Evolutionary conservation across 306 rosid species (phyloP), one percentile per base, ranked within the genome.

Genomic region (Vigna reflexopilosa): DNA sequence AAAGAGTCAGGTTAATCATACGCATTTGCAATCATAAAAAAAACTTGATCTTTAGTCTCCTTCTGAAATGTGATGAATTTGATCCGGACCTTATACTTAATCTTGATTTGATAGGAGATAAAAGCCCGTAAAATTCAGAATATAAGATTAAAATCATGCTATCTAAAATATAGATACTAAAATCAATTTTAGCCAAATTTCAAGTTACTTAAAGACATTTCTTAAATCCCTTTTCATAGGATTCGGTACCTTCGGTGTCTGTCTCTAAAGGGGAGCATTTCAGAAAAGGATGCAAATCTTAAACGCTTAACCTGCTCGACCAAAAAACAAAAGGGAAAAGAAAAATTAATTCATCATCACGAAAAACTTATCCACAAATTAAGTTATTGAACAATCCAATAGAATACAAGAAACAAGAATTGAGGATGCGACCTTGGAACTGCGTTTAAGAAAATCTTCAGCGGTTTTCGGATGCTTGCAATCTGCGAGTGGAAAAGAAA

Each of bases 391-490:
- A 45, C 10, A 17, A 3, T 16, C 1, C 7, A 36, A 14, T 4
- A 40, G 24, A 50, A 77, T 5, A 14, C 26, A 49, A 75, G 16
- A 57, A 50, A 71, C 26, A n/a, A 49, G 3, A 15, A 45, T 68
- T 49, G 56, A 44, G 57, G 9, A 69, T 16, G 70, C 9, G 6
- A 85, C 88, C 90, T 90, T 88, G 24, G 83, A 67, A 38, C 49
- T 20, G 19, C 10, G 34, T 83, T 81, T 76, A 20, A 13, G 75
- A 75, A 83, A 83, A 85, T 90, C 87, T 19, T 74, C 59, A 5
- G 62, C 83, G 42, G 80, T 81, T 56, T 90, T 83, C 2, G 81
- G 85, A 73, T 87, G 89, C 77, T 76, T 76, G 70, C 91, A 86
- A 79, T 80, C 84, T 90, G 81, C 49, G 77, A 75, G 8, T 11